Base-by-base conservation (phyloP, 805 yeast genomes). In the Candida vaughaniae region DNA sequence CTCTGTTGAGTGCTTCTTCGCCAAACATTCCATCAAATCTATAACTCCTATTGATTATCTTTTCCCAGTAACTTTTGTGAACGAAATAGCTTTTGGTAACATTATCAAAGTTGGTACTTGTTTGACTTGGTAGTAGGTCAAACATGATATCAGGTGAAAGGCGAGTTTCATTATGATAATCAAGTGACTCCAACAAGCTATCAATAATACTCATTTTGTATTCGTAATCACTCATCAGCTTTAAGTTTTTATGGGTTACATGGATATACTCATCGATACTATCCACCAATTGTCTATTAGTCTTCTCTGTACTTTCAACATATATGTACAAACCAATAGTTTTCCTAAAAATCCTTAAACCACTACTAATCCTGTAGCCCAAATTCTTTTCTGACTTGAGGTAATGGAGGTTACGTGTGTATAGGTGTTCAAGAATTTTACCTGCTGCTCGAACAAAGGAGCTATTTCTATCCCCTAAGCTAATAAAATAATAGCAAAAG, bases 51-150 rank as follows among this genome's bases (percentile, higher is more conserved):
- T 63, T 69, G 3, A 66, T 45, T 3, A 82, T 77, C 39, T 74
- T 74, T 36, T 73, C 78, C 73, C 77, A 71, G 25, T 55, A 46
- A 20, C 58, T 59, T 40, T 64, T 69, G 53, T 83, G 90, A 3
- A 30, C 31, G 16, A 30, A 35, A 32, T 49, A 51, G 7, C 12
- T 27, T 6, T 47, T 47, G 12, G 51, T 51, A 9, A 41, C 42
- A 1, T 31, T 23, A 4, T 43, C 39, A 39, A 46, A 52, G 35
- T 56, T 55, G 14, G 56, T 48, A 26, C 70, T 63, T 8, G 56
- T 46, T 16, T 46, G 46, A 14, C 46, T 39, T 2, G 73, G 69
- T 20, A 44, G 43, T 6, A 48, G 40, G 19, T 46, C 46, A 31
- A 43, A 53, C 11, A 58, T 43, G 3, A 59, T 34, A 38, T 57